These are phyloP conservation scores for Daldinia eschscholtzii DNA, from an alignment of 2,329 filamentous ascomycete species.

Conservation along the genomic window DNA sequence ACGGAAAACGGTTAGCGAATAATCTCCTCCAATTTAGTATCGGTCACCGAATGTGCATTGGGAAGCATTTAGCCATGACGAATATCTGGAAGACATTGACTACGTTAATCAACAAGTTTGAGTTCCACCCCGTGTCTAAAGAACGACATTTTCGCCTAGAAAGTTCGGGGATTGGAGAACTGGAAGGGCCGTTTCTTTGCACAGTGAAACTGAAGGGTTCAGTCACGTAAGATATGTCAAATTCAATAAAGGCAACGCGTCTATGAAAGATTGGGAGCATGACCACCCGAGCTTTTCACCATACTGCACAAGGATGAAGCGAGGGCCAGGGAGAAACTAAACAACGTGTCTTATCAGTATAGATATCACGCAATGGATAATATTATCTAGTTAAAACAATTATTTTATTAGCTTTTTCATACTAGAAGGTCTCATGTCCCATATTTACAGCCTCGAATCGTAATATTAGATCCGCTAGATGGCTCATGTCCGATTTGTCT, in stretches of 20 bases:
- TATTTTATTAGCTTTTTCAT: background rate
- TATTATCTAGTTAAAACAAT: background rate
- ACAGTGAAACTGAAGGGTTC: background rate
- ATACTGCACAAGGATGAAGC: no score
- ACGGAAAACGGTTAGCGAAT: background rate
- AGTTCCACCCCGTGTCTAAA: background rate
- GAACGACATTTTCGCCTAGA: background rate
- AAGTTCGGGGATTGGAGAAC: slow-evolving; percentile 7
- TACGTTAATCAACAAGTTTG: slow-evolving; percentile 4
- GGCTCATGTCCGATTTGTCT: slow-evolving; percentile 10
- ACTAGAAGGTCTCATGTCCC: background rate
- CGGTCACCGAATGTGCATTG: slow-evolving; percentile 11
- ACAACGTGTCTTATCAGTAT: no score
- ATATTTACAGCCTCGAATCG: background rate
- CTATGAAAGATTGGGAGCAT: background rate
- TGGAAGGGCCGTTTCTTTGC: slow-evolving; percentile 5
- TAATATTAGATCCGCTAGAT: slow-evolving; percentile 4
- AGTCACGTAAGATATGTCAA: background rate
- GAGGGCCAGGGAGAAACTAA: no score
- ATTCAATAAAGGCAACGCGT: background rate
- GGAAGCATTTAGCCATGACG: slow-evolving; percentile 5
- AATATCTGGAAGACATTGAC: slow-evolving; percentile 13
- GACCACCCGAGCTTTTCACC: no score
- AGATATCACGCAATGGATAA: no score
- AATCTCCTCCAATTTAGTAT: slow-evolving; percentile 9